A percentile compares a stretch with the other conserved stretches of the same genome.
phyloP scores from a whole-genome alignment of 768 basidiomycete species.

The Russula sp. region DNA sequence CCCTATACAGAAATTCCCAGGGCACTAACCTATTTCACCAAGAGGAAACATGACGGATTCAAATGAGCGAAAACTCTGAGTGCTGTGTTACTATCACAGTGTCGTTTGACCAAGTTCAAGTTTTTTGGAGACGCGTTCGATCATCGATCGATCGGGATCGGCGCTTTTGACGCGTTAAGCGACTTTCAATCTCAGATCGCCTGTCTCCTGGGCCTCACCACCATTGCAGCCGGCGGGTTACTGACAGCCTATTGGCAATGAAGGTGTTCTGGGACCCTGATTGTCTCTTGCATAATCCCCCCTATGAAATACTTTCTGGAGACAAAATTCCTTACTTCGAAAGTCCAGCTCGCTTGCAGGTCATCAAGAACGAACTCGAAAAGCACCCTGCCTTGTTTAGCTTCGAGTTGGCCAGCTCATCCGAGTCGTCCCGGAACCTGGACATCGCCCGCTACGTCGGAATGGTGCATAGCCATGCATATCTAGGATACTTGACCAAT shows the following conservation, averaged over 20 bases:
- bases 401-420: slow-evolving; percentile 20
- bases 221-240: no score
- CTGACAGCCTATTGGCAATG: slow-evolving; percentile 12
- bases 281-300: slow-evolving; percentile 30
- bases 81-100: no score
- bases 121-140: background rate
- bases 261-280: slow-evolving; percentile 25
- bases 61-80: background rate
- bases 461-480: slow-evolving; percentile 28
- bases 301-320: slow-evolving; percentile 31
- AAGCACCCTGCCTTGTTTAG: background rate
- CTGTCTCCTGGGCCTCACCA: background rate
- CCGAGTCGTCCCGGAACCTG: background rate
- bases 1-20: no score
- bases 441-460: slow-evolving; percentile 15
- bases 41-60: background rate
- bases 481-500: slow-evolving; percentile 28
- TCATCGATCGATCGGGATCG: background rate
- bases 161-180: background rate
- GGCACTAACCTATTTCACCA: no score
- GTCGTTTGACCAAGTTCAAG: background rate
- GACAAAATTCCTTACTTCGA: slow-evolving; percentile 29
- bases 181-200: background rate
- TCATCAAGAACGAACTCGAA: slow-evolving; percentile 27
- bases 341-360: slow-evolving; percentile 27